Evolutionary conservation across 1,139 yeast species (phyloP).

Genomic region (Hansenula anomala): DNA sequence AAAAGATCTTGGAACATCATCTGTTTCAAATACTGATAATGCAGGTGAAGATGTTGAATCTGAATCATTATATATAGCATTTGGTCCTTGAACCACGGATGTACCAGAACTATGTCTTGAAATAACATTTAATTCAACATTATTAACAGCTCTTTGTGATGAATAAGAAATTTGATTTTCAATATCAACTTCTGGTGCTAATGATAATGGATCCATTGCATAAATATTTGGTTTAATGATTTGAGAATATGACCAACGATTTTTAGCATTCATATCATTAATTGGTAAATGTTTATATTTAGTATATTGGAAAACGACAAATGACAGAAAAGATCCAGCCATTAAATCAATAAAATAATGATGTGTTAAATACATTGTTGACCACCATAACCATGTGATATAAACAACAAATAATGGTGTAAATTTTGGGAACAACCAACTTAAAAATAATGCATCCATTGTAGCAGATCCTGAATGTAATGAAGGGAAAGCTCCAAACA

Average conservation of each 20-base stretch:
- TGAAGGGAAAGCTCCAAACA: conserved; percentile 98
- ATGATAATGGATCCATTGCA: conserved; percentile 30
- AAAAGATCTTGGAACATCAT: conserved; percentile 18
- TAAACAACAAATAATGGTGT: conserved; percentile 64
- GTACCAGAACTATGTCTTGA: no score
- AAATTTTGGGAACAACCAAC: conserved; percentile 72
- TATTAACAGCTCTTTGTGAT: conserved; percentile 6
- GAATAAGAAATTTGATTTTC: conserved; percentile 12
- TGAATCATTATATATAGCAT: no score
- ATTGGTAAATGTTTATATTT: conserved; percentile 75
- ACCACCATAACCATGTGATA: conserved; percentile 96
- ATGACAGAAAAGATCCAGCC: conserved; percentile 81
- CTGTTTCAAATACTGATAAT: conserved; percentile 16
- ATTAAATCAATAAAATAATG: conserved; percentile 91
- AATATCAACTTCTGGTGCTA: conserved; percentile 11
- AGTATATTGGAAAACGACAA: conserved; percentile 66
- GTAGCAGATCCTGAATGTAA: conserved; percentile 91
- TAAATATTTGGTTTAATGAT: conserved; percentile 27
- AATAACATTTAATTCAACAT: conserved; percentile 17
- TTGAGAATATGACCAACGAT: conserved; percentile 77
- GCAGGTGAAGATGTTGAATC: conserved; percentile 18
- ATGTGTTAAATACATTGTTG: conserved; percentile 94
- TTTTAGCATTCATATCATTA: conserved; percentile 52
- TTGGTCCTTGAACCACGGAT: no score
- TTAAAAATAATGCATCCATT: conserved; percentile 83